These are phyloP conservation scores for Carallia brachiata DNA, from an alignment of 345 rosid genomes.

Conservation along the genomic window DNA sequence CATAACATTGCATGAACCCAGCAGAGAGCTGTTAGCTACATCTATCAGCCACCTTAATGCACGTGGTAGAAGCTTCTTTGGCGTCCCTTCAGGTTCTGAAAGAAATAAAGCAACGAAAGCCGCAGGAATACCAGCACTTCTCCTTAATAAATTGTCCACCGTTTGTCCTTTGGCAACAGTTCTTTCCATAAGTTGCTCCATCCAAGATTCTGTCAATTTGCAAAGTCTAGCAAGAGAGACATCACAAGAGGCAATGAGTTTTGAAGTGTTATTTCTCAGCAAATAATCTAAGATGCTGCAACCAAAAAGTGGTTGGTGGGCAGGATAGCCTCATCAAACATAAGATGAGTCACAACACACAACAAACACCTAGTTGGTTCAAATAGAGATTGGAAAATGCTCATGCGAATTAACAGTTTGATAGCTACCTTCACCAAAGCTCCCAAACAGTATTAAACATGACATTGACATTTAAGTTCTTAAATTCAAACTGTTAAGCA, in stretches of 20 bases:
- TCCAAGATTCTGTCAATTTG: constrained; percentile 85
- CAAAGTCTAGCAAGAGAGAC: constrained; percentile 60
- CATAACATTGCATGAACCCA: constrained; percentile 30
- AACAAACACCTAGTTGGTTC: no score
- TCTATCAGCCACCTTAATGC: constrained; percentile 84
- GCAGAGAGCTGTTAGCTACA: constrained; percentile 61
- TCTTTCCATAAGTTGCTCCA: constrained; percentile 92
- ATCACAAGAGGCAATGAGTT: constrained; percentile 1
- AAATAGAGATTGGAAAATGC: no score
- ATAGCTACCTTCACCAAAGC: no score
- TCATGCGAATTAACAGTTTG: no score
- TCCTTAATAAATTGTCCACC: constrained; percentile 87
- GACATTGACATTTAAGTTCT: no score
- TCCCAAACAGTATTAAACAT: no score
- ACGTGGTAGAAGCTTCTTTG: constrained; percentile 86
- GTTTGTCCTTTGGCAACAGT: constrained; percentile 82
- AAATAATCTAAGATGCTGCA: not conserved
- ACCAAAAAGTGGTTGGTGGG: no score
- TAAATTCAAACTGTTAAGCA: no score
- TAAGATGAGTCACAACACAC: no score
- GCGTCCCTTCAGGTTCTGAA: constrained; percentile 90
- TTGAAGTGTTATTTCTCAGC: not conserved
- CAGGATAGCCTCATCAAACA: no score
- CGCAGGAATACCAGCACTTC: constrained; percentile 99
- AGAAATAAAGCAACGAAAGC: constrained; percentile 91